Base-by-base conservation (phyloP, 164 flowering plant species). In the Magnolia sinica region DNA sequence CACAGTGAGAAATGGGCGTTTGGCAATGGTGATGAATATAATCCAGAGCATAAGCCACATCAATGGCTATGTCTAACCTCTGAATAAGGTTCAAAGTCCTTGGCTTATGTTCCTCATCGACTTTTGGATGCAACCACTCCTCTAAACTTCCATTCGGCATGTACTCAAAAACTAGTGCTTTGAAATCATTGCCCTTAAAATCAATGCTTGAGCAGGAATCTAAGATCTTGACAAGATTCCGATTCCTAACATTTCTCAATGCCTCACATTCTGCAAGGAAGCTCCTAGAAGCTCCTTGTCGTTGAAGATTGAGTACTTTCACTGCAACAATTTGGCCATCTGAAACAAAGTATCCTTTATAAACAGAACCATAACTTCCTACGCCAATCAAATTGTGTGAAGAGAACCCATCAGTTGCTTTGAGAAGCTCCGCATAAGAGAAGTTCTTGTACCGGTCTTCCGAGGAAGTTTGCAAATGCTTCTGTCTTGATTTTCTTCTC, bases 1-100 rank as follows among this genome's bases (percentile, higher is more conserved):
- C n/a, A n/a, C n/a, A n/a, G n/a, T n/a, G n/a, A n/a, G n/a, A n/a
- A n/a, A n/a, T n/a, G n/a, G n/a, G n/a, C n/a, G n/a, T n/a, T n/a
- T n/a, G n/a, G n/a, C n/a, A n/a, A n/a, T n/a, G n/a, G n/a, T n/a
- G n/a, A n/a, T n/a, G n/a, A n/a, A n/a, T n/a, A n/a, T n/a, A n/a
- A n/a, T n/a, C n/a, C n/a, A n/a, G n/a, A n/a, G n/a, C n/a, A n/a
- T n/a, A n/a, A n/a, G n/a, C n/a, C n/a, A n/a, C n/a, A n/a, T n/a
- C n/a, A n/a, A n/a, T n/a, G n/a, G n/a, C n/a, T n/a, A n/a, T 23
- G 24, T 78, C 65, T 45, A 85, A 22, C 74, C 86, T 79, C 61
- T 80, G 77, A n/a, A 64, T 66, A 16, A 85, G 52, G 70, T 24
- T 80, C 74, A 76, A 69, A n/a, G 3, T 68, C 71, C 59, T 70